Evolutionary conservation across 1,284 basidiomycete genomes (phyloP), one percentile per base, ranked within the genome.

Genomic region (Moesziomyces sp.): DNA sequence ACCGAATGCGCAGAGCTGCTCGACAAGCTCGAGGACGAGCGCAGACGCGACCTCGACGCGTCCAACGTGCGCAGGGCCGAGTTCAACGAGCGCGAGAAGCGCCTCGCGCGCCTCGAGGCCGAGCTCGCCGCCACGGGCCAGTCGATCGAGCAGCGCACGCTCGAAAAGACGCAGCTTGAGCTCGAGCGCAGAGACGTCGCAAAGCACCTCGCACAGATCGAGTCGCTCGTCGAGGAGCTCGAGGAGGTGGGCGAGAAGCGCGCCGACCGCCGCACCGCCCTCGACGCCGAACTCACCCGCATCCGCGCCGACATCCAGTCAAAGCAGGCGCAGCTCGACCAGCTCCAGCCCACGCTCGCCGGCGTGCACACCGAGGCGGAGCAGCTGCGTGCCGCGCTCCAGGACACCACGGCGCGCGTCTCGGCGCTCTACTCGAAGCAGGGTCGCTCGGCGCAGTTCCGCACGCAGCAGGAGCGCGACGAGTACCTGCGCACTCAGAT

Each of bases 1-100:
- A 90, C 92, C 60, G 95, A 98, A 71, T 93, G 97, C 1, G 90
- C 89, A 0, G 91, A 91, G 55, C 90, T 92, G 0, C 85, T 98
- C 51, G 93, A 93, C 45, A 89, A 91, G 86, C 85, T 89, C 52
- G 89, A 89, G 74, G 86, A 86, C 51, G 94, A 97, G 68, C 88
- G 93, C 52, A 55, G 69, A 35, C 62, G 70, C 30, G 94, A 97
- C 60, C 88, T 94, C 9, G 93, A 97, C 81, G 89, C 65, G 23
- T 90, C 92, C 14, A 97, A 96, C 83, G 85, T 91, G 61, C 88
- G 92, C 38, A 87, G 93, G 46, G 90, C 91, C 79, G 90, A 92
- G 82, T 96, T 90, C 85, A 92, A 91, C 75, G 88, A 90, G 35
- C 88, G 94, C 47, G 93, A 97, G 85, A 91, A 91, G 78, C 89